phyloP scores from a whole-genome alignment of 225 moss, liverwort and hornwort species.

The Physcomitrium patens region DNA sequence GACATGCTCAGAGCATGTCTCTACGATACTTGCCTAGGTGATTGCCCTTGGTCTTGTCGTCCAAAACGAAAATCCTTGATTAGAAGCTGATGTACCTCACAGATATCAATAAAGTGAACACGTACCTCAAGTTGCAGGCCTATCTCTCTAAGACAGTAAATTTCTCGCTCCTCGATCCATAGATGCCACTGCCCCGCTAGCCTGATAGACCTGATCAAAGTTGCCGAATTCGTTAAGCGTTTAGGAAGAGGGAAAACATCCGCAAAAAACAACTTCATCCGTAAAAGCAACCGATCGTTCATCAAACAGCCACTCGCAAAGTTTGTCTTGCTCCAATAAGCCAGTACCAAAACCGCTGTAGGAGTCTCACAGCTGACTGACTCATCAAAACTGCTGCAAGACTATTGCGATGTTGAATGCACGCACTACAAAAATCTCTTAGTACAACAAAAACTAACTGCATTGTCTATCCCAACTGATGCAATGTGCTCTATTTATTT shows the following conservation, averaged over 20 bases:
- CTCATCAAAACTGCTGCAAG: neutral
- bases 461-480: too few relatives aligned
- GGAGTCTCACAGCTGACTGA: neutral
- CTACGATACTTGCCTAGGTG: constrained; percentile 18
- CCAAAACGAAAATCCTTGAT: neutral
- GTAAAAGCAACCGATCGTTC: neutral
- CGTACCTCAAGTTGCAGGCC: constrained; percentile 38
- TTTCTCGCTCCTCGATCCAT: constrained; percentile 18
- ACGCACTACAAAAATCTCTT: neutral
- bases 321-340: neutral
- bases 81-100: neutral
- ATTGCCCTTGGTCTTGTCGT: constrained; percentile 4
- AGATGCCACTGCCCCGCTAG: neutral
- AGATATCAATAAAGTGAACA: neutral
- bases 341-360: neutral
- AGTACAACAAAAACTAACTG: too few relatives aligned
- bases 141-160: constrained; percentile 32
- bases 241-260: neutral
- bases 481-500: too few relatives aligned
- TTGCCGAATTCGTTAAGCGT: neutral
- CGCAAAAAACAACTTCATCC: too few relatives aligned
- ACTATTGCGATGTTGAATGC: neutral
- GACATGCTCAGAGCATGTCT: neutral
- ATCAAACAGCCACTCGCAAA: too few relatives aligned
- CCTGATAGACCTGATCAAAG: constrained; percentile 16